Evolutionary conservation across 164 flowering plant genomes (phyloP).

Genomic region (Annona cherimola): DNA sequence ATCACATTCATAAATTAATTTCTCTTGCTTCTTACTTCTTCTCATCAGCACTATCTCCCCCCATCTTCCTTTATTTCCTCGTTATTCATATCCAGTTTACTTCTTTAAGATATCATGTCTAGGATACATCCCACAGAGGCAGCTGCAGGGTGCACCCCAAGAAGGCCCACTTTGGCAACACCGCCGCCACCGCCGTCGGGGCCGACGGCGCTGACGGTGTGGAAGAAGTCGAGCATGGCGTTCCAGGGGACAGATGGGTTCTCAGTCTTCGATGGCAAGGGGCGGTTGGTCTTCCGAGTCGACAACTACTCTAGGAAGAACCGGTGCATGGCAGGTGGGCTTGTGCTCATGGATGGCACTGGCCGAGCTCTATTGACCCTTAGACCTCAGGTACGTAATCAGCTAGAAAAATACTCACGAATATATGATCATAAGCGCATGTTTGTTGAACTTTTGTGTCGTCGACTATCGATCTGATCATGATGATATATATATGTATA

Average conservation of each 20-base stretch:
- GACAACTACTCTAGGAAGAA: constrained; percentile 52
- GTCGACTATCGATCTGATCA: too few relatives aligned
- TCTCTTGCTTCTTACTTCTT: background rate
- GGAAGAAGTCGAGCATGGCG: constrained; percentile 70
- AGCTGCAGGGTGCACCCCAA: constrained; percentile 5
- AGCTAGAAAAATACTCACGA: too few relatives aligned
- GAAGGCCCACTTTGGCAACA: too few relatives aligned
- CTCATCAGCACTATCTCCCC: background rate
- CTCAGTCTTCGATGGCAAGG: constrained; percentile 44
- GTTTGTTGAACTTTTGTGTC: too few relatives aligned
- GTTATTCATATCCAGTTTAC: background rate
- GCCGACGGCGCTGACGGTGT: constrained; percentile 44
- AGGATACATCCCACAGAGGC: constrained; percentile 31
- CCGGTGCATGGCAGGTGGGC: constrained; percentile 24
- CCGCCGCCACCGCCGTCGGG: constrained; percentile 18
- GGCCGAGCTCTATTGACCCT: constrained; percentile 48
- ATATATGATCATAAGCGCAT: too few relatives aligned
- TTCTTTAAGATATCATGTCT: constrained; percentile 21
- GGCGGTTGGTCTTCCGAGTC: constrained; percentile 48
- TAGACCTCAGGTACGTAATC: constrained; percentile 38
- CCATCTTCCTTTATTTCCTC: background rate
- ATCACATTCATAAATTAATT: too few relatives aligned
- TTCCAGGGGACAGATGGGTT: constrained; percentile 69
- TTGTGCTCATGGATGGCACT: constrained; percentile 57
- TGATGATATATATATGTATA: background rate